Evolutionary conservation across 1,284 basidiomycete species (phyloP).

Genomic region (Earliella scabrosa): DNA sequence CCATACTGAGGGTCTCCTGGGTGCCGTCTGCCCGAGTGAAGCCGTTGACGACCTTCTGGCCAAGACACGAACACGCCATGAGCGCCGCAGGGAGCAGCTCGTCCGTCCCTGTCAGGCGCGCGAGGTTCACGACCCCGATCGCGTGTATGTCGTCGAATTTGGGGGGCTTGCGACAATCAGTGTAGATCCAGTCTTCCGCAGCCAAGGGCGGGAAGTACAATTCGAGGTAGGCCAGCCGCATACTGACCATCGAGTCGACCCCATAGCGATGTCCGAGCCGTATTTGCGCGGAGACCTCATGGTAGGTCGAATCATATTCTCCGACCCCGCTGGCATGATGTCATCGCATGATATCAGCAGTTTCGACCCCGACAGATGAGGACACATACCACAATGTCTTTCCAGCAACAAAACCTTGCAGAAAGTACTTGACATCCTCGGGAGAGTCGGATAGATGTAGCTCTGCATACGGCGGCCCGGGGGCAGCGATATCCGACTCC

Average conservation of each 20-base stretch:
- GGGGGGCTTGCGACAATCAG: neutral
- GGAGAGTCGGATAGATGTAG: too few relatives aligned
- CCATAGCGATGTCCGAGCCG: constrained; percentile 13
- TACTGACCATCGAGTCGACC: neutral
- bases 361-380: too few relatives aligned
- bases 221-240: neutral
- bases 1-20: neutral
- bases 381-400: neutral
- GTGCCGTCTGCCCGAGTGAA: constrained; percentile 1
- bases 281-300: neutral
- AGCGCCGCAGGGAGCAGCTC: neutral
- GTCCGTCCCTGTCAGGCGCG: neutral
- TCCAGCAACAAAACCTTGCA: neutral
- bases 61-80: neutral
- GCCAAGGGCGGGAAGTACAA: neutral
- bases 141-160: neutral
- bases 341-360: too few relatives aligned
- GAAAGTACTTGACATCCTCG: too few relatives aligned
- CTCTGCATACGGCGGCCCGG: too few relatives aligned
- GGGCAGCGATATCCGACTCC: too few relatives aligned
- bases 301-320: neutral
- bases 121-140: constrained; percentile 1
- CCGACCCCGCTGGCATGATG: neutral
- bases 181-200: too few relatives aligned
- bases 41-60: neutral